Percentiles rank a stretch among this genome's conserved stretches.
Conservation (phyloP, 345 rosid genomes). For the Cardamine resedifolia region DNA sequence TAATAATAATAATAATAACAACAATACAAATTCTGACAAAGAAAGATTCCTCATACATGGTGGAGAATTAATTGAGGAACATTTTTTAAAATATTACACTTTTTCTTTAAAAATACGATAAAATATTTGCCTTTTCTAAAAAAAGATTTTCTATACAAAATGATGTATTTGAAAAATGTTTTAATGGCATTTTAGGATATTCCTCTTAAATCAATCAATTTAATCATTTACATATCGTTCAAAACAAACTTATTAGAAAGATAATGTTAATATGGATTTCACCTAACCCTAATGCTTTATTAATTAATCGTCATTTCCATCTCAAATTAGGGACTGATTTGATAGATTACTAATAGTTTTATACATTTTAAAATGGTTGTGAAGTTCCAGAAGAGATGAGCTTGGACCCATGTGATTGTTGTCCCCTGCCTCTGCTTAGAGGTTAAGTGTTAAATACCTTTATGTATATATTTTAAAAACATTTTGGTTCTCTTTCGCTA, state of each 20-base stretch:
- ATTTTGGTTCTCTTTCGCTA: neutral
- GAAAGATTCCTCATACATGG: slow-evolving; percentile 22
- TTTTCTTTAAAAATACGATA: neutral
- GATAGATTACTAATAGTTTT: neutral
- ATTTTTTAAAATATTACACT: neutral
- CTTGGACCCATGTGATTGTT: slow-evolving; percentile 37
- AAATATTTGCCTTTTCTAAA: neutral
- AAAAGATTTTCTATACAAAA: neutral
- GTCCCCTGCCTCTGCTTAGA: slow-evolving; percentile 38
- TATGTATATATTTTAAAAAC: neutral
- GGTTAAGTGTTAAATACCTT: slow-evolving; percentile 29
- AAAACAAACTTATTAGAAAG: neutral
- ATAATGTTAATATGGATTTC: slow-evolving; percentile 8
- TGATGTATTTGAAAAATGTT: neutral
- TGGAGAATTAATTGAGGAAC: slow-evolving; percentile 10
- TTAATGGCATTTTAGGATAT: neutral
- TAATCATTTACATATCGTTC: neutral
- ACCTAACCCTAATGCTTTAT: slow-evolving; percentile 20
- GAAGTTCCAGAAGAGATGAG: slow-evolving; percentile 36
- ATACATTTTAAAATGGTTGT: neutral
- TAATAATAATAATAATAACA: neutral
- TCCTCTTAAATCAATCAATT: neutral
- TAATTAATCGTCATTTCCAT: slow-evolving; percentile 20
- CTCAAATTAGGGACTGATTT: slow-evolving; percentile 5
- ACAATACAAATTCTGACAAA: neutral